Base-by-base conservation (phyloP, 2,329 filamentous ascomycete species). In the Pyricularia grisea region DNA sequence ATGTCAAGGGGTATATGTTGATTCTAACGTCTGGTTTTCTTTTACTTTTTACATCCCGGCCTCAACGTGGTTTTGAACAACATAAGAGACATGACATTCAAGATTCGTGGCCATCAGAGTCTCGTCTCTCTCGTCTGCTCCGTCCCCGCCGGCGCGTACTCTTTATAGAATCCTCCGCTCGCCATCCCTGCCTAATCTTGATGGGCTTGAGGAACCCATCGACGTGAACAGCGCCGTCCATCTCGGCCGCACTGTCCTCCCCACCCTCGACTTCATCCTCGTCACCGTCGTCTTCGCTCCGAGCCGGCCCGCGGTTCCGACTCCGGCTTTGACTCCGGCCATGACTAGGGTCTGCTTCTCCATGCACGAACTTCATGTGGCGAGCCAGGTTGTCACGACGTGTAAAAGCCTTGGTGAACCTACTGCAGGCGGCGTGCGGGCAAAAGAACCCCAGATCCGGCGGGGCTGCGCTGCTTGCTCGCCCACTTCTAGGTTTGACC, bases 151-250 rank as follows among this genome's bases (percentile, higher is more conserved):
- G 58, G 5, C 58, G 9, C 12, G 4, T n/a, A 25, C 25, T 23
- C 58, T 61, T 61, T 3, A 12, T 27, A 11, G 12, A 1, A 14
- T 69, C 80, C 42, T 75, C 77, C 1, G 76, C 80, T 60, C 82
- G 77, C 85, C 84, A 87, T 0, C 84, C 85, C 63, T 74, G 78
- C 7, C 81, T 78, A 0, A 80, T 76, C 69, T 80, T 78, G 68
- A 92, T 82, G 4, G 85, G 83, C 74, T 81, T 80, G 73, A 92
- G 72, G 73, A 90, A 92, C 0, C 90, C 87, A 76, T 92, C 90
- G 1, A 87, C 83, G 73, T 92, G 90, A 25, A 92, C 87, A 0
- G 82, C 89, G 0, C 88, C 90, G 10, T 82, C 72, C 73, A 87
- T 84, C 73, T 88, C 86, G 69, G 83, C 85, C 25, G 79, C 79